These are phyloP conservation scores for Hymenoscyphus salicellus DNA, from an alignment of 2,329 filamentous ascomycete species.

Conservation along the genomic window DNA sequence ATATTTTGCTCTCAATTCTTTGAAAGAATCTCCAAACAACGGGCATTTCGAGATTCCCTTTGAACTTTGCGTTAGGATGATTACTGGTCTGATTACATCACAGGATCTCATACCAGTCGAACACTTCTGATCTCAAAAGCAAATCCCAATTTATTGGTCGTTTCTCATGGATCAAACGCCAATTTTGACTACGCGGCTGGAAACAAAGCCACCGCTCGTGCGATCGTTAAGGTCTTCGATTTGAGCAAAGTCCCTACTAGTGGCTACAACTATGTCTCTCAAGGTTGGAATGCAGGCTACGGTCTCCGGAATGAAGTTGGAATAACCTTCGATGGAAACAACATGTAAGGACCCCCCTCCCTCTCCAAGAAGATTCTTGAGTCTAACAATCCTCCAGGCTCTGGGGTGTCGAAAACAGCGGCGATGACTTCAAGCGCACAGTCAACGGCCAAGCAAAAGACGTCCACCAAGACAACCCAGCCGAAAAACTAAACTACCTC, in stretches of 20 bases:
- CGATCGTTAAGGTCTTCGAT: slow-evolving; percentile 24
- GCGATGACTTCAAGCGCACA: slow-evolving; percentile 17
- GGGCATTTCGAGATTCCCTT: no score
- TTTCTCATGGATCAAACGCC: slow-evolving; percentile 23
- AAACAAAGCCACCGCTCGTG: slow-evolving; percentile 16
- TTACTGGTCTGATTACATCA: neutral
- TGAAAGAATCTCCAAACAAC: no score
- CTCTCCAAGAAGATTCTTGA: neutral
- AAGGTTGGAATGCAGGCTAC: slow-evolving; percentile 19
- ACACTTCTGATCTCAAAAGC: slow-evolving; percentile 17
- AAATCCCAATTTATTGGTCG: slow-evolving; percentile 20
- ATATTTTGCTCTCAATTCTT: neutral
- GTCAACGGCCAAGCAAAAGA: slow-evolving; percentile 15
- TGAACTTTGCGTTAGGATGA: neutral
- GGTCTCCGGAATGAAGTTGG: slow-evolving; percentile 26
- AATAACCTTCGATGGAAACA: slow-evolving; percentile 19
- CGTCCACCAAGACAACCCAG: slow-evolving; percentile 23
- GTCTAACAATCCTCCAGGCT: slow-evolving; percentile 9
- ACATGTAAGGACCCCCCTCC: slow-evolving; percentile 15
- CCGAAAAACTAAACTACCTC: slow-evolving; percentile 23
- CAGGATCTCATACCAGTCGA: slow-evolving; percentile 16
- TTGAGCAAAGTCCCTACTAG: slow-evolving; percentile 14
- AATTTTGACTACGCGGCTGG: slow-evolving; percentile 21
- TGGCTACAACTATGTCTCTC: slow-evolving; percentile 22
- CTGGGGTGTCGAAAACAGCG: slow-evolving; percentile 20